Base-by-base conservation (phyloP, 768 basidiomycete genomes). In the Psilocybe subaeruginosa region DNA sequence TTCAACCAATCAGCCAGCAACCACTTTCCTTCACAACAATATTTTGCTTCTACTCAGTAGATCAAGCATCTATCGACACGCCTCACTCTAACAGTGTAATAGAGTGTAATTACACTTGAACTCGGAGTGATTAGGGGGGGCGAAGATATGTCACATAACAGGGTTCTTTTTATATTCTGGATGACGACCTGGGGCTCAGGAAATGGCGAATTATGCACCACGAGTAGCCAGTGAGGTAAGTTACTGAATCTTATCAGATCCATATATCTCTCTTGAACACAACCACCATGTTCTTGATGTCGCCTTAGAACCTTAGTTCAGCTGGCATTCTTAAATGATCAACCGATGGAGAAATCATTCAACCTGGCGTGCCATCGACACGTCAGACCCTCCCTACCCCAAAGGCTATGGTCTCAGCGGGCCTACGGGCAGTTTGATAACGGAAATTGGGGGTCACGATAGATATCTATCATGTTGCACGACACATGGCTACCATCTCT, bases 301-400 rank as follows among this genome's bases (percentile, higher is more conserved):
- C 23, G 37, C 37, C 37, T 39, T 39, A 14, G 41, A 43, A 43
- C 41, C 14, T 43, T 12, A 43, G 14, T 12, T 16, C 41, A n/a
- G 14, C 41, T 14, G 8, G 41, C 41, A 43, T 43, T 16, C 14
- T 43, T 39, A 14, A n/a, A 16, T n/a, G 14, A 12, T 43, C 31
- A 35, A 8, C 31, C 31, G 33, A 53, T 53, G 51, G 51, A 53
- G 51, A 53, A 53, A 53, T 53, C 51, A 53, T 33, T 17, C 14
- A 33, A 53, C 41, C 37, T 39, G 37, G 41, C 8, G 14, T 43
- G 41, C 41, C 41, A 35, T 53, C 51, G 51, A 53, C 51, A 53
- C 51, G 51, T 53, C 51, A 53, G 17, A 8, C 33, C 33, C 17
- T 33, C 30, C 33, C 31, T 35, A 35, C 4, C 14, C 14, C 41